phyloP scores from a whole-genome alignment of 1,284 basidiomycete genomes.

The Chiua sp. region DNA sequence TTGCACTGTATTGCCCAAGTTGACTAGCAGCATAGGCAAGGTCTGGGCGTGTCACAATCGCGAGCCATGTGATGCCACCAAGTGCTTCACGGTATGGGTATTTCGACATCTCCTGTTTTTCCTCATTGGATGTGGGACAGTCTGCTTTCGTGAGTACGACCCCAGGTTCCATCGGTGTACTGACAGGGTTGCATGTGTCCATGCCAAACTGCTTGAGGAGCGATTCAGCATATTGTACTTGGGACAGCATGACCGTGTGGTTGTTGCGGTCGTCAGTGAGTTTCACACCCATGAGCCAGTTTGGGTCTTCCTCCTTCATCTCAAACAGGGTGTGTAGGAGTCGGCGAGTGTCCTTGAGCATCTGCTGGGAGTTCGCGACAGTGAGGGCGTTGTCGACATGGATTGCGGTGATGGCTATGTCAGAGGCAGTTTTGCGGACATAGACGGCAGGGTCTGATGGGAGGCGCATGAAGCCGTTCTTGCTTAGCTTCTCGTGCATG shows the following conservation, averaged over 20 bases:
- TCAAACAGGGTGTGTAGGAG: conserved; percentile 2
- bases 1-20: conserved; percentile 8
- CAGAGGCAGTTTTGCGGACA: not conserved
- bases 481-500: conserved; percentile 2
- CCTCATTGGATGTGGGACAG: not conserved
- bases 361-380: not conserved
- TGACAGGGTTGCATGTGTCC: not conserved
- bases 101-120: not conserved
- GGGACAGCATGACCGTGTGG: too few relatives aligned
- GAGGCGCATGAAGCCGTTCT: not conserved
- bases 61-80: conserved; percentile 5
- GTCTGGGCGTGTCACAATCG: not conserved
- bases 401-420: conserved; percentile 4
- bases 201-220: conserved; percentile 3
- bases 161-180: not conserved
- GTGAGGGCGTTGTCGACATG: conserved; percentile 15
- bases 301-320: not conserved
- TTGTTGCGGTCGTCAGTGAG: too few relatives aligned
- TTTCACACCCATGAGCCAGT: too few relatives aligned
- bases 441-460: conserved; percentile 5
- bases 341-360: not conserved
- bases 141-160: not conserved
- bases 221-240: not conserved
- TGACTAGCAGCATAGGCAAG: conserved; percentile 1
- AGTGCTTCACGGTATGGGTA: not conserved